Evolutionary conservation across 2,329 filamentous ascomycete genomes (phyloP).

Genomic region (Juglanconis sp.): DNA sequence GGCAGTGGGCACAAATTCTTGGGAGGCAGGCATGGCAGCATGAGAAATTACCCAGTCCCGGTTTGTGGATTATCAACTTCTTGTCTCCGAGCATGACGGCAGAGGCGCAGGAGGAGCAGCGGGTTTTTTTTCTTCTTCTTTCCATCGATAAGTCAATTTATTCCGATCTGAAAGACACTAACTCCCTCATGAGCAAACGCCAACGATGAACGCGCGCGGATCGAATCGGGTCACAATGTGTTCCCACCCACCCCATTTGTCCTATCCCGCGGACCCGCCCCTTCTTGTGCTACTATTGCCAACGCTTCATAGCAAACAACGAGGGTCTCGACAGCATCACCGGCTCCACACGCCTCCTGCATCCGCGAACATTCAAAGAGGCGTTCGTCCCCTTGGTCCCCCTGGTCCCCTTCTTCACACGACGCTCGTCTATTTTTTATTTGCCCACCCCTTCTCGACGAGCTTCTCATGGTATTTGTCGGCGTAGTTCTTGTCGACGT

Average conservation of each 20-base stretch:
- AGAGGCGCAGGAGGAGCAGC: background rate
- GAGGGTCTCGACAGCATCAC: background rate
- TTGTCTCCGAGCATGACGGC: background rate
- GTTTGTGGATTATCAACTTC: background rate
- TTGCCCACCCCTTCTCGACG: constrained; percentile 44
- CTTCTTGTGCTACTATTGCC: background rate
- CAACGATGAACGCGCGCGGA: background rate
- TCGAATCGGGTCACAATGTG: background rate
- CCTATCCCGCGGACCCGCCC: background rate
- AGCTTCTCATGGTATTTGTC: constrained; percentile 60
- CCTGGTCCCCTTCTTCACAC: constrained; percentile 26
- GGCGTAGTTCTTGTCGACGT: constrained; percentile 57
- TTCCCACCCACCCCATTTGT: background rate
- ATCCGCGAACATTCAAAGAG: background rate
- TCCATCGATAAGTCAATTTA: constrained; percentile 9
- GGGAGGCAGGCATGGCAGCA: background rate
- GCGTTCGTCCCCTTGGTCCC: background rate
- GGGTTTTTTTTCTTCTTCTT: background rate
- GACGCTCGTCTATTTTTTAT: background rate
- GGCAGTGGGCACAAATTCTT: background rate
- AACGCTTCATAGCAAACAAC: background rate
- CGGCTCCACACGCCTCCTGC: background rate
- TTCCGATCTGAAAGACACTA: constrained; percentile 3
- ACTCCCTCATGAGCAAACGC: background rate
- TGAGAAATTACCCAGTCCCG: background rate